Percentiles rank a stretch among this genome's conserved stretches.
Evolutionary conservation across 495 filamentous ascomycete species (phyloP).

Genomic region (Penicillium canariense): DNA sequence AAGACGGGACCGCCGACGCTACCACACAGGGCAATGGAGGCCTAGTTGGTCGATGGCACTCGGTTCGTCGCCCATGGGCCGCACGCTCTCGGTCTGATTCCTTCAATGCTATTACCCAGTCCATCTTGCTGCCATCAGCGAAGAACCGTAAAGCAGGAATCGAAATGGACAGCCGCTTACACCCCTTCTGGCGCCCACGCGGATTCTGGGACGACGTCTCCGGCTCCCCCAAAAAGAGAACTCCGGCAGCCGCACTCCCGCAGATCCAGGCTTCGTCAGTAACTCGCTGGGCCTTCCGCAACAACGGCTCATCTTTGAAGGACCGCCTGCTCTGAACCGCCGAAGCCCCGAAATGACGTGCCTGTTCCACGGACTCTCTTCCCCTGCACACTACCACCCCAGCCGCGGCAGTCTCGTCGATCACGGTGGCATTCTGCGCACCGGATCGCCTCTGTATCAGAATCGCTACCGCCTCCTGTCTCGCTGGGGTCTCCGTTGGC

Average conservation of each 20-base stretch:
- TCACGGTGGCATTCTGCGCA: conserved; percentile 28
- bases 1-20: conserved; percentile 49
- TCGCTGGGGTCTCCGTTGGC: conserved; percentile 48
- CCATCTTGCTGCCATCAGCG: conserved; percentile 45
- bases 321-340: conserved; percentile 35
- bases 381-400: conserved; percentile 20
- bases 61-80: conserved; percentile 57
- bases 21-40: conserved; percentile 35
- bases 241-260: conserved; percentile 8
- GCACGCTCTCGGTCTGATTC: conserved; percentile 58
- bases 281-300: conserved; percentile 55
- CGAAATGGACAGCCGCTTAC: conserved; percentile 55
- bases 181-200: conserved; percentile 80
- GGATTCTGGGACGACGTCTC: conserved; percentile 65
- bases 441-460: conserved; percentile 34
- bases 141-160: conserved; percentile 45
- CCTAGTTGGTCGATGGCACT: conserved; percentile 48
- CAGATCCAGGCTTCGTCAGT: conserved; percentile 38
- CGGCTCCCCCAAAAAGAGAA: conserved; percentile 32
- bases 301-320: conserved; percentile 48
- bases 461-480: conserved; percentile 44
- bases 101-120: conserved; percentile 36
- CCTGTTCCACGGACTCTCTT: conserved; percentile 20
- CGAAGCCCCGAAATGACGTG: conserved; percentile 40
- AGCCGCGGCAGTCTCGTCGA: conserved; percentile 35